Evolutionary conservation across 805 yeast genomes (phyloP).

Genomic region (Candida verbasci): DNA sequence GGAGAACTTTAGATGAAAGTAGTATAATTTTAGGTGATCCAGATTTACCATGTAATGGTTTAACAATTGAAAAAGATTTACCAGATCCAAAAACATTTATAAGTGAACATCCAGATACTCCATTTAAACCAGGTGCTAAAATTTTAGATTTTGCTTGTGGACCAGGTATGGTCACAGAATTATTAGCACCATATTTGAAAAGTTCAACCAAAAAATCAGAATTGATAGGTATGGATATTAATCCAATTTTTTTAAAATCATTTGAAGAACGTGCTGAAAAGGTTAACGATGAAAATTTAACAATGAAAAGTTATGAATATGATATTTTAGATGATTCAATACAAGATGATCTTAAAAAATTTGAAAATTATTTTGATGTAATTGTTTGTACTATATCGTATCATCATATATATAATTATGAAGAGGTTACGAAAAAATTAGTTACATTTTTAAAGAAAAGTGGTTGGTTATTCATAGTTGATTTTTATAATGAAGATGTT

Average conservation of each 20-base stretch:
- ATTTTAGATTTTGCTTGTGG: constrained; percentile 44
- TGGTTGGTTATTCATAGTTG: constrained; percentile 33
- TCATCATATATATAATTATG: constrained; percentile 35
- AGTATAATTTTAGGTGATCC: constrained; percentile 13
- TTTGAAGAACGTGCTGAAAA: constrained; percentile 13
- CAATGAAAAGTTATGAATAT: constrained; percentile 13
- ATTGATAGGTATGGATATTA: constrained; percentile 35
- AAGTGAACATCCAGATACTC: constrained; percentile 8
- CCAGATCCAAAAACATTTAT: constrained; percentile 11
- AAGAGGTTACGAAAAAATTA: constrained; percentile 24
- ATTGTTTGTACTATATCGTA: constrained; percentile 33
- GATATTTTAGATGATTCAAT: constrained; percentile 21
- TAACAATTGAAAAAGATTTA: constrained; percentile 8
- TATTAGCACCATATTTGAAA: constrained; percentile 24
- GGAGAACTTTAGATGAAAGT: constrained; percentile 13
- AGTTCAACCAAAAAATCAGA: constrained; percentile 13
- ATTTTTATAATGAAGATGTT: constrained; percentile 35
- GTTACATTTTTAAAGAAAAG: constrained; percentile 27
- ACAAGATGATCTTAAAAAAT: constrained; percentile 12
- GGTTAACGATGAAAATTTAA: constrained; percentile 1
- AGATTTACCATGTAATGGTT: constrained; percentile 9
- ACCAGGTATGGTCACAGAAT: constrained; percentile 31
- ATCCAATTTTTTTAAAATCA: constrained; percentile 15
- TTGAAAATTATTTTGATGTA: constrained; percentile 23
- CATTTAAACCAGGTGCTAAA: constrained; percentile 18